Evolutionary conservation across 2,329 filamentous ascomycete genomes (phyloP).

Genomic region (Ascochyta clinopodiicola): DNA sequence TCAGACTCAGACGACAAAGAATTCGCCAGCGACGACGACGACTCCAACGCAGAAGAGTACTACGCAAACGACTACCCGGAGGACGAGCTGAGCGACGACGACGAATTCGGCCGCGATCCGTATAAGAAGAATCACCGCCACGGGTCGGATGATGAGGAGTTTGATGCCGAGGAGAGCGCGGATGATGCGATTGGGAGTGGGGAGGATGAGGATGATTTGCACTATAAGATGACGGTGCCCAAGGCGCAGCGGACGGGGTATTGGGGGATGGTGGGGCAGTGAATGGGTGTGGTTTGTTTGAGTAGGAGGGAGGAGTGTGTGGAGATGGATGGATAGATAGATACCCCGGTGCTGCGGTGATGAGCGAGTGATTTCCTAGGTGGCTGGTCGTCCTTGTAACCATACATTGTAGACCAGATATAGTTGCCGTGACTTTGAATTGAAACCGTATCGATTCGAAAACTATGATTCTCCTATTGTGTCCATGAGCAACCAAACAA

Average conservation of each 20-base stretch:
- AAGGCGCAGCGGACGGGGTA: constrained; percentile 32
- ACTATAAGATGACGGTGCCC: constrained; percentile 38
- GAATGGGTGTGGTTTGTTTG: background rate
- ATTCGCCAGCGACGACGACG: constrained; percentile 67
- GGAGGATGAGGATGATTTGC: constrained; percentile 40
- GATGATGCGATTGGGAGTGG: constrained; percentile 29
- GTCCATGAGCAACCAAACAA: background rate
- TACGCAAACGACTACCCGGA: constrained; percentile 83
- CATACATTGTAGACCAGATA: too few relatives aligned
- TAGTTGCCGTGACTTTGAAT: too few relatives aligned
- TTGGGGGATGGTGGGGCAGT: constrained; percentile 33
- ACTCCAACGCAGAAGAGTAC: constrained; percentile 75
- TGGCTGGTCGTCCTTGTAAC: too few relatives aligned
- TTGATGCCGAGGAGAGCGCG: constrained; percentile 26
- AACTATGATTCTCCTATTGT: too few relatives aligned
- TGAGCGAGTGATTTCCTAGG: too few relatives aligned
- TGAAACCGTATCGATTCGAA: too few relatives aligned
- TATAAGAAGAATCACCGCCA: constrained; percentile 50
- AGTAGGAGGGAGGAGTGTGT: too few relatives aligned
- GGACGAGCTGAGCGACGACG: constrained; percentile 76
- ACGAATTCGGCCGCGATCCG: constrained; percentile 61
- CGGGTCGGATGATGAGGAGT: constrained; percentile 52
- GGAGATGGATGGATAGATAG: too few relatives aligned
- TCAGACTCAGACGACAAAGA: constrained; percentile 60
- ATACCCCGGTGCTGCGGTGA: too few relatives aligned